phyloP scores from a whole-genome alignment of 208 protist genomes.

The Borovskyia barvae region DNA sequence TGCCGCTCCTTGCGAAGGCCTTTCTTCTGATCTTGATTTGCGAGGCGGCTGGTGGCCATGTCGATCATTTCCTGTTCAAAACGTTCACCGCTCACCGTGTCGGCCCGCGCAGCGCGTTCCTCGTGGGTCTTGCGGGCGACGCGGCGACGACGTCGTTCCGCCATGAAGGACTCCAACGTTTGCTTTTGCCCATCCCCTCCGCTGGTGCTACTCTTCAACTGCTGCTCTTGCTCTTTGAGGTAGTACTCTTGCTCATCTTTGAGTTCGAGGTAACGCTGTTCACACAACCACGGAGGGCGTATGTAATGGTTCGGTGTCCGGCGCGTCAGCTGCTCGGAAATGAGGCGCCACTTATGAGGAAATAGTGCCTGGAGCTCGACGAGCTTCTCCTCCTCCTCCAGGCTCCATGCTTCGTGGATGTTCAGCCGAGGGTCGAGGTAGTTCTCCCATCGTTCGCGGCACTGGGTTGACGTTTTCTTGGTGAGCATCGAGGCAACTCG shows the following conservation, averaged over 20 bases:
- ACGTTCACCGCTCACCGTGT: slow-evolving; percentile 97
- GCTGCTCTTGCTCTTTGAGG: slow-evolving; percentile 39
- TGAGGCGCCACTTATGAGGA: slow-evolving; percentile 98
- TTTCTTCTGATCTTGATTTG: slow-evolving; percentile 99
- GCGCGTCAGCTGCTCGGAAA: slow-evolving; percentile 86
- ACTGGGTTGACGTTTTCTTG: slow-evolving; percentile 99
- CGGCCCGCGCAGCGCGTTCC: slow-evolving; percentile 93
- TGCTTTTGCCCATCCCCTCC: slow-evolving; percentile 15
- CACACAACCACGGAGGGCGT: slow-evolving; percentile 97
- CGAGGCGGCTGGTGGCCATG: slow-evolving; percentile 98
- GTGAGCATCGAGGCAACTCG: slow-evolving; percentile 98
- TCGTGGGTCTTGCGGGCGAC: slow-evolving; percentile 92
- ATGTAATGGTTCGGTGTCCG: slow-evolving; percentile 81
- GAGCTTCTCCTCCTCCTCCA: slow-evolving; percentile 99
- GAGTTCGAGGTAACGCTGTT: slow-evolving; percentile 98
- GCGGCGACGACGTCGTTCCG: slow-evolving; percentile 59
- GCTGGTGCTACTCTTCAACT: not conserved
- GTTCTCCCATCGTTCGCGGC: slow-evolving; percentile 98
- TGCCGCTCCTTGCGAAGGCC: slow-evolving; percentile 98
- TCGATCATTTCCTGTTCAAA: slow-evolving; percentile 98
- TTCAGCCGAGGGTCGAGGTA: slow-evolving; percentile 99
- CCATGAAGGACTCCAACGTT: slow-evolving; percentile 75
- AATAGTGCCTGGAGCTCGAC: slow-evolving; percentile 98
- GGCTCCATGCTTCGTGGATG: slow-evolving; percentile 98
- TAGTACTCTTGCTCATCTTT: slow-evolving; percentile 90